phyloP scores from a whole-genome alignment of 345 rosid genomes.

The Populus euphratica region DNA sequence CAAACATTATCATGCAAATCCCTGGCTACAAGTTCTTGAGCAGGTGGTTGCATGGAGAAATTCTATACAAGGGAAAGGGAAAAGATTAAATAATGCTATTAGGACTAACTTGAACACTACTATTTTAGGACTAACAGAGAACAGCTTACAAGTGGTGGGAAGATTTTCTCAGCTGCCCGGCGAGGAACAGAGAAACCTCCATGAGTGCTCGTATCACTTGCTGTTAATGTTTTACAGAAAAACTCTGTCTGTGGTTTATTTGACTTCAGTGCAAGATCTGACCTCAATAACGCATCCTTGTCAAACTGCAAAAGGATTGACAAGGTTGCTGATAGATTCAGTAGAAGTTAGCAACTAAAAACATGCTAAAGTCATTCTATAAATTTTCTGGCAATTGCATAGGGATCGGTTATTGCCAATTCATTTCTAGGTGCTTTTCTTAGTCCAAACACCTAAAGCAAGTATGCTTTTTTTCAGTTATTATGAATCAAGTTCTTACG shows the following conservation, averaged over 20 bases:
- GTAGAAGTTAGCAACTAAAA: constrained; percentile 19
- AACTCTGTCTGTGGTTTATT: constrained; percentile 73
- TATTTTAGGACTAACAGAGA: neutral
- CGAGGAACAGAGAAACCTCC: constrained; percentile 99
- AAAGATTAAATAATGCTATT: constrained; percentile 3
- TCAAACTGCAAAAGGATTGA: constrained; percentile 57
- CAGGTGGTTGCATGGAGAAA: constrained; percentile 92
- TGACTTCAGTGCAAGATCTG: constrained; percentile 78
- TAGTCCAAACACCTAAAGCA: constrained; percentile 12
- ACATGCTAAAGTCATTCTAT: constrained; percentile 2
- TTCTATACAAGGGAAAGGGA: constrained; percentile 45
- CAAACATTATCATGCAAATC: constrained; percentile 85
- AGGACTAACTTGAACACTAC: neutral
- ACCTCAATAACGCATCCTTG: constrained; percentile 77
- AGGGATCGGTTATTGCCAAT: neutral
- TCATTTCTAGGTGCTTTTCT: constrained; percentile 3
- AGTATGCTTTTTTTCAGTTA: constrained; percentile 10
- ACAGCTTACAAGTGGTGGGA: constrained; percentile 72
- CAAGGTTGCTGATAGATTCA: constrained; percentile 21
- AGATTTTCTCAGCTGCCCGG: constrained; percentile 91
- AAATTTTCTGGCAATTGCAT: neutral
- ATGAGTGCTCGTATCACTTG: constrained; percentile 98
- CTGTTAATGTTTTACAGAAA: constrained; percentile 92
- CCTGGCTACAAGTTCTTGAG: constrained; percentile 83
- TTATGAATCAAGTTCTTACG: constrained; percentile 36